A percentile compares a stretch with the other conserved stretches of the same genome.
Evolutionary conservation across 2,329 filamentous ascomycete species (phyloP).

Genomic region (Davidsoniella neocaledoniae): DNA sequence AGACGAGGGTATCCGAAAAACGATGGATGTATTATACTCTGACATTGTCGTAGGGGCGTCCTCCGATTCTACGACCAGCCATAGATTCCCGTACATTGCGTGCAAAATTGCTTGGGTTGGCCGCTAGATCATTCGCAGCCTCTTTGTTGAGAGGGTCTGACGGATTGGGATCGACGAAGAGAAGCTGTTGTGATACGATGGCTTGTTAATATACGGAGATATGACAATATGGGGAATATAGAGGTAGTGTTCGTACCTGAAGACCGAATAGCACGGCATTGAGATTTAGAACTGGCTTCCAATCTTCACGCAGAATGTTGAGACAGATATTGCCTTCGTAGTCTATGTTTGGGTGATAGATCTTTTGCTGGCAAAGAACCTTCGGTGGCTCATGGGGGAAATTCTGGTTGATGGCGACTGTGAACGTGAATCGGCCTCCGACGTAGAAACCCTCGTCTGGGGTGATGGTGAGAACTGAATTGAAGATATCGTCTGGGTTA

Average conservation of each 20-base stretch:
- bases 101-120: constrained; percentile 77
- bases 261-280: constrained; percentile 93
- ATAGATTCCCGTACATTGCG: constrained; percentile 76
- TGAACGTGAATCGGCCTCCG: constrained; percentile 72
- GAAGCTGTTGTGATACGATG: constrained; percentile 42
- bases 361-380: constrained; percentile 93
- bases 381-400: constrained; percentile 97
- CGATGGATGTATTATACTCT: background rate
- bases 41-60: constrained; percentile 47
- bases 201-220: background rate
- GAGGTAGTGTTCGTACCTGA: constrained; percentile 37
- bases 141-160: constrained; percentile 98
- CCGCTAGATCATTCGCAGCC: constrained; percentile 78
- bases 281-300: constrained; percentile 94
- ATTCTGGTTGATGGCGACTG: constrained; percentile 81
- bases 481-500: constrained; percentile 70
- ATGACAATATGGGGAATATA: background rate
- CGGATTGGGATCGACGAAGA: constrained; percentile 95
- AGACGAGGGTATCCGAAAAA: no score
- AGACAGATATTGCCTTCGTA: constrained; percentile 94
- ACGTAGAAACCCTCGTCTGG: constrained; percentile 84
- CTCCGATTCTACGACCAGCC: constrained; percentile 61
- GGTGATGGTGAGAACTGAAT: constrained; percentile 66
- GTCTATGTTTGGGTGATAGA: constrained; percentile 98
- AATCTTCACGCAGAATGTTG: constrained; percentile 94